Base-by-base conservation (phyloP, 768 basidiomycete species). In the Suillus occidentalis region DNA sequence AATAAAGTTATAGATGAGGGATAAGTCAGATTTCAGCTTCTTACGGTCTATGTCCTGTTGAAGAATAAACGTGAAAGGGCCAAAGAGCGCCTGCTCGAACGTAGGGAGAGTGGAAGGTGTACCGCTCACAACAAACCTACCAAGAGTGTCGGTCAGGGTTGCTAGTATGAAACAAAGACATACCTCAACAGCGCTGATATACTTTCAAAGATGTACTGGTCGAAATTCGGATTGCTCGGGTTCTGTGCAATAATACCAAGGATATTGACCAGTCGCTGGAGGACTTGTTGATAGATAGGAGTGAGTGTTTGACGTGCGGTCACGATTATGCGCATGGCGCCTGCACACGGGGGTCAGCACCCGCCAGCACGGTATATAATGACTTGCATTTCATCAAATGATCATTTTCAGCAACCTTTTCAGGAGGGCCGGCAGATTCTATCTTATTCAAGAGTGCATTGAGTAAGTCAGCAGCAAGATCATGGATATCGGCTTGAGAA, bases 341-440 rank as follows among this genome's bases (percentile, higher is more conserved):
- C 97, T 98, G 64, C n/a, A 39, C 10, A 59, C 47, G 62, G 63
- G 62, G 65, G 64, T 57, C 60, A 31, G 28, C 37, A 36, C 56
- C 63, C 3, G 25, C 28, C 10, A 59, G 18, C 40, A 59, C 8
- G 39, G 25, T 59, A 42, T 20, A 12, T 20, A 9, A 28, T 6
- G 34, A 77, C 89, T 56, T 68, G 96, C 97, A 96, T 82, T 94
- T 95, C 95, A 98, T 99, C 57, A 99, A 80, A 75, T 97, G 92
- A 76, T 99, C 97, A 70, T 99, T 99, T 75, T 98, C 96, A 0
- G 97, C 94, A 39, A 97, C 87, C 79, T 97, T 96, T 74, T 97
- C 92, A 0, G 97, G 88, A 4, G 91, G 91, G 3, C 83, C 84
- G 7, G 88, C 91, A 49, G 80, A 78, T 75, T 95, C 94, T 52